Evolutionary conservation across 345 rosid genomes (phyloP).

Genomic region (Moricandia arvensis): DNA sequence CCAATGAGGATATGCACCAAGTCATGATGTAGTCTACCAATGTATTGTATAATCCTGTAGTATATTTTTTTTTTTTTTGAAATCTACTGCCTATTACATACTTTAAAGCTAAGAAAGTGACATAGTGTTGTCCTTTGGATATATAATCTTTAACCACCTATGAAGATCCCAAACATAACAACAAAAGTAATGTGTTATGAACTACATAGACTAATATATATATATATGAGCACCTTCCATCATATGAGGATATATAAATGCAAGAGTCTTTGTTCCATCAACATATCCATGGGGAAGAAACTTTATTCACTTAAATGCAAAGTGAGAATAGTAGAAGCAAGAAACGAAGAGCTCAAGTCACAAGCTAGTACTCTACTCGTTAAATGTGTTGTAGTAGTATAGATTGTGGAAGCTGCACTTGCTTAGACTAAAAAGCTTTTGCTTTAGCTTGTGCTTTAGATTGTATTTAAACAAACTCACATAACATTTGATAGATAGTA

Average conservation of each 20-base stretch:
- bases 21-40: conserved; percentile 21
- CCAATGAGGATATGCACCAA: conserved; percentile 15
- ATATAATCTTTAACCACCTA: conserved; percentile 19
- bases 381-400: conserved; percentile 41
- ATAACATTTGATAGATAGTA: conserved; percentile 9
- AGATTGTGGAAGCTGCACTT: conserved; percentile 22
- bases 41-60: neutral
- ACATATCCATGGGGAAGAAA: conserved; percentile 5
- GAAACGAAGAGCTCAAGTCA: conserved; percentile 49
- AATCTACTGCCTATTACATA: neutral
- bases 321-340: conserved; percentile 61
- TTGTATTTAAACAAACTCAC: conserved; percentile 29
- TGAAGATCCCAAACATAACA: conserved; percentile 17
- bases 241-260: conserved; percentile 19
- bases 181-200: conserved; percentile 5
- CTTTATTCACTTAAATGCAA: conserved; percentile 49
- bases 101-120: conserved; percentile 12
- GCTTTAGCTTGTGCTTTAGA: conserved; percentile 29
- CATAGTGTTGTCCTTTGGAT: conserved; percentile 28
- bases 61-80: neutral
- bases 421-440: conserved; percentile 31
- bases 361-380: conserved; percentile 48
- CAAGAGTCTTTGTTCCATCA: conserved; percentile 10
- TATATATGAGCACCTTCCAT: neutral
- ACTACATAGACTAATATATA: conserved; percentile 3